Base-by-base conservation (phyloP, 179 eudicot genomes). In the Dionaea muscipula region DNA sequence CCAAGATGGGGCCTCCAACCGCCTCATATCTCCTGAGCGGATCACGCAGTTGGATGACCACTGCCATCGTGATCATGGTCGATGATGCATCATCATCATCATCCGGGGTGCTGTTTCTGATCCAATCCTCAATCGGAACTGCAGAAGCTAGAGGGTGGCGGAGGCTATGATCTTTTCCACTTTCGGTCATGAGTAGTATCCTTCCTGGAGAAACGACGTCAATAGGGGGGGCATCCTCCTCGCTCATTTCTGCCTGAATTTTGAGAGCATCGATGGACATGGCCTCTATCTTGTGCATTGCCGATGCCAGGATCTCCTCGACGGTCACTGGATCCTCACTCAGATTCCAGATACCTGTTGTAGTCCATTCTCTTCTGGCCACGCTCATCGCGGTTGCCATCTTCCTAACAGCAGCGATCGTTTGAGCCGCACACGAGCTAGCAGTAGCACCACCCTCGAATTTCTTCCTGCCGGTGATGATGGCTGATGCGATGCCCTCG, bases 401-500 rank as follows among this genome's bases (percentile, higher is more conserved):
- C 63, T 73, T 70, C 62, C 81, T 86, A 5, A 90, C 78, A 18
- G 78, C 63, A 0, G 85, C 79, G 37, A 86, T 71, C 2, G 80
- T 78, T 6, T 84, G 78, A 31, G 95, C 90, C 33, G 97, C 95
- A 35, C 80, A 83, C n/a, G 97, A 90, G 68, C 81, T 80, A 1
- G 97, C 95, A n/a, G n/a, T n/a, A n/a, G n/a, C n/a, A n/a, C n/a
- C n/a, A 2, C 87, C 95, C 73, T 90, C 97, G n/a, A n/a, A n/a
- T 75, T 83, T 88, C 71, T 70, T 86, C 64, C 97, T 70, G 16
- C 97, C 95, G 33, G 74, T 72, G 56, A 90, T 84, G 39, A 90
- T 86, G 27, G 85, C 90, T 23, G 94, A 80, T 53, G 94, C 94
- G 52, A 90, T 80, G 17, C 97, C 97, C 68, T 90, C 97, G 45